Base-by-base conservation (phyloP, 1,284 basidiomycete species). In the Hypsizygus ulmarius region DNA sequence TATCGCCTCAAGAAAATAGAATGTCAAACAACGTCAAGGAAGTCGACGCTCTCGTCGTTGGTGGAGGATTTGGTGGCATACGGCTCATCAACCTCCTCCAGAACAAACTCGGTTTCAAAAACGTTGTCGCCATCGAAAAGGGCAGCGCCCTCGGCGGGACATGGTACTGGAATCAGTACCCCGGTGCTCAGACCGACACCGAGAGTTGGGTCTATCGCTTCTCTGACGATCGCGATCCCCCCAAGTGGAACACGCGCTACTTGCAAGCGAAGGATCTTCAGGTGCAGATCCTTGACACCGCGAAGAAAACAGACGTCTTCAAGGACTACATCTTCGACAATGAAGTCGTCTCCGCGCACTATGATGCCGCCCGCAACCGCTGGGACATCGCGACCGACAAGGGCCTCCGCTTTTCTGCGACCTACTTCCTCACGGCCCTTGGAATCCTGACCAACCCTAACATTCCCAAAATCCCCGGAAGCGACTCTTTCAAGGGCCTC, bases 21-120 rank as follows among this genome's bases (percentile, higher is more conserved):
- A 25, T 25, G 21, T 25, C 21, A 25, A 3, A 25, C 21, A 25
- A 25, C 21, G 39, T 28, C 25, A 40, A 25, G 28, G 36, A 47
- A 11, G 40, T 48, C 19, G 50, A 52, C 21, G 46, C 39, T 32
- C 29, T 52, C 15, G 38, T 52, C 33, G 46, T 52, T 8, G 50
- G 50, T 14, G 46, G 19, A 9, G 46, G 50, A 2, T 45, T 52
- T 21, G 21, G 35, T 10, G 50, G 50, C 15, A 16, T 47, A n/a
- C 48, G 48, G 15, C 41, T 30, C 15, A 36, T 52, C 36, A 19
- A 52, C 42, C 28, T 35, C 15, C 36, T 47, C 14, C 45, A 41
- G 7, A 47, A 47, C 9, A 25, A 25, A 25, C 21, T 32, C n/a
- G 45, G 45, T 11, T 39, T 43, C 41, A 38, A 32, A 25, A 25